Base-by-base conservation (phyloP, 2,329 filamentous ascomycete genomes). In the Mycogone perniciosa region DNA sequence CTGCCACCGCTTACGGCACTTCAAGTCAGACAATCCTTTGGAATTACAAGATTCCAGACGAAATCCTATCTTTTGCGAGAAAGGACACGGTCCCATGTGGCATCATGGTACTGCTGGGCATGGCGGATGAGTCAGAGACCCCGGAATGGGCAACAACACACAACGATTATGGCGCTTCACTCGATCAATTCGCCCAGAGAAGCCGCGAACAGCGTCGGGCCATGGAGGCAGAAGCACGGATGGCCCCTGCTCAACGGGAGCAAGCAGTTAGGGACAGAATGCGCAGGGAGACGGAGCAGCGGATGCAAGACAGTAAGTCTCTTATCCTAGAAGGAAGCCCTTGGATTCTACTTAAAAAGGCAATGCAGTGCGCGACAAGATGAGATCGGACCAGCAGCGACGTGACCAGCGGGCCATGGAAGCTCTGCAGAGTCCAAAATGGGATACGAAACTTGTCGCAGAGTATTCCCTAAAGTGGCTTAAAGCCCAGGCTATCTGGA, bases 1-100 rank as follows among this genome's bases (percentile, higher is more conserved):
- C 73, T 1, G 72, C 72, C 1, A 83, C 80, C 1, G 80, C 80
- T 0, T 75, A 77, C 52, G 75, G 76, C 20, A 79, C 76, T 1
- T 70, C 74, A 0, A 75, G 70, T 45, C 72, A 76, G 56, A 81
- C 79, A 1, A 71, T 81, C 7, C 68, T 84, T 3, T 84, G 80
- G 80, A 79, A 76, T 60, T 82, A 81, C 66, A 72, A 74, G 50
- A 80, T 82, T 43, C 78, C 80, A 0, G 70, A 76, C 20, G 70
- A 73, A 3, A 64, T 82, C 4, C 58, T 81, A 1, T 55, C 66
- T 1, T 79, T 84, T 52, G 65, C 77, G 2, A 70, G 74, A 7
- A 72, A 71, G 31, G 74, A 76, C 13, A 76, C 76, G 0, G 72
- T 84, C 1, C 80, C 80, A 0, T 82, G 80, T 58, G 81, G 80